These are phyloP conservation scores for Citrullus colocynthis DNA, from an alignment of 306 rosid species.

Conservation along the genomic window DNA sequence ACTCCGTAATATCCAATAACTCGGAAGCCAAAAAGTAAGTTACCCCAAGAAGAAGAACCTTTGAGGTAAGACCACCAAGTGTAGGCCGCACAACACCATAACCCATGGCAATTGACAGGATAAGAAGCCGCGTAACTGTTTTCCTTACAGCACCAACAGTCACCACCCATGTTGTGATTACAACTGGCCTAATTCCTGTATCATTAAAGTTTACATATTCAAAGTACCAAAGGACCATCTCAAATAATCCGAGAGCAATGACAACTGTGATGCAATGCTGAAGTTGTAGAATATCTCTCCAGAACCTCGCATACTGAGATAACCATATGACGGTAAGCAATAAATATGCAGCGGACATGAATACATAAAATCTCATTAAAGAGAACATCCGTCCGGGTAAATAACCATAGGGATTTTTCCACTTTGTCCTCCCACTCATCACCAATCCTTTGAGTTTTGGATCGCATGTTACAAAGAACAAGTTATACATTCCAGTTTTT, in stretches of 20 bases:
- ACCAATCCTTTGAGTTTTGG: constrained; percentile 68
- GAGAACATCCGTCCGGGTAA: constrained; percentile 97
- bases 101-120: constrained; percentile 87
- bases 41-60: constrained; percentile 79
- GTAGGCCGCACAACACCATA: constrained; percentile 98
- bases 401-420: constrained; percentile 90
- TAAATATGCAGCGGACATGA: constrained; percentile 56
- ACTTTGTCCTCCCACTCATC: constrained; percentile 77
- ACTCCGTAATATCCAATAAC: constrained; percentile 70
- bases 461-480: constrained; percentile 84
- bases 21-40: constrained; percentile 82
- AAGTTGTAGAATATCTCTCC: constrained; percentile 84
- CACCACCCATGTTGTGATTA: constrained; percentile 79
- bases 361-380: constrained; percentile 59
- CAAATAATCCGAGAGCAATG: constrained; percentile 76
- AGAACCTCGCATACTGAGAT: constrained; percentile 76
- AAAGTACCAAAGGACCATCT: constrained; percentile 90
- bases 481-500: constrained; percentile 87
- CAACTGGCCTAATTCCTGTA: constrained; percentile 70
- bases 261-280: constrained; percentile 85
- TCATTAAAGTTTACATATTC: constrained; percentile 70
- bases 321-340: constrained; percentile 63
- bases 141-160: constrained; percentile 74
- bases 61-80: constrained; percentile 91
- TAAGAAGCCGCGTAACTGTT: constrained; percentile 66